phyloP scores from a whole-genome alignment of 2,329 filamentous ascomycete species.

The Scedosporium apiospermum region DNA sequence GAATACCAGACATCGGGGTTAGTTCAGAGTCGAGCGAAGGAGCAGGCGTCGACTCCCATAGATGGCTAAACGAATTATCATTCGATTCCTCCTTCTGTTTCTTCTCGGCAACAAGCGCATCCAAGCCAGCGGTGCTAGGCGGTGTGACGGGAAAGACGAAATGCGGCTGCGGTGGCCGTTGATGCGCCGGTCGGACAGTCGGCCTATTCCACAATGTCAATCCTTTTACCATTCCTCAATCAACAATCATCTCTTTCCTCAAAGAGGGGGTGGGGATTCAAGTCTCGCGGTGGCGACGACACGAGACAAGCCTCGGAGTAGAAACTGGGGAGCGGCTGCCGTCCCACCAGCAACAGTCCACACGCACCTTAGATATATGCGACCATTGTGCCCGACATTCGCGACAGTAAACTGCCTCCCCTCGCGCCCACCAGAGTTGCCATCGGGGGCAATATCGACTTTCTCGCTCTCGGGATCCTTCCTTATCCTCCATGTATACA shows the following conservation, averaged over 20 bases:
- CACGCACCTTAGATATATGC: constrained; percentile 69
- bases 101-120: constrained; percentile 27
- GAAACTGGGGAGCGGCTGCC: no score
- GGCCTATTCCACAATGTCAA: constrained; percentile 33
- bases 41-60: background rate
- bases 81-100: constrained; percentile 16
- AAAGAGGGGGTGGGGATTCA: no score
- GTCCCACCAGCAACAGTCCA: background rate
- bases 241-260: background rate
- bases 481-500: constrained; percentile 27
- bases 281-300: no score
- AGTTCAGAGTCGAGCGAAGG: background rate
- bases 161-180: constrained; percentile 50
- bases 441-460: constrained; percentile 50
- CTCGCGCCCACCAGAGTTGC: constrained; percentile 50
- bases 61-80: background rate
- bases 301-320: no score
- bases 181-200: constrained; percentile 49
- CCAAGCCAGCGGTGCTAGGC: constrained; percentile 48
- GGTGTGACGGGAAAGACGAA: constrained; percentile 54
- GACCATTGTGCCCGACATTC: constrained; percentile 75
- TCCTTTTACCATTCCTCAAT: background rate
- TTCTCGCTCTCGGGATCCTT: constrained; percentile 46
- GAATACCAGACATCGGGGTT: background rate
- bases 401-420: constrained; percentile 69